Conservation (phyloP, 768 basidiomycete species). For the Sutorius australiensis region DNA sequence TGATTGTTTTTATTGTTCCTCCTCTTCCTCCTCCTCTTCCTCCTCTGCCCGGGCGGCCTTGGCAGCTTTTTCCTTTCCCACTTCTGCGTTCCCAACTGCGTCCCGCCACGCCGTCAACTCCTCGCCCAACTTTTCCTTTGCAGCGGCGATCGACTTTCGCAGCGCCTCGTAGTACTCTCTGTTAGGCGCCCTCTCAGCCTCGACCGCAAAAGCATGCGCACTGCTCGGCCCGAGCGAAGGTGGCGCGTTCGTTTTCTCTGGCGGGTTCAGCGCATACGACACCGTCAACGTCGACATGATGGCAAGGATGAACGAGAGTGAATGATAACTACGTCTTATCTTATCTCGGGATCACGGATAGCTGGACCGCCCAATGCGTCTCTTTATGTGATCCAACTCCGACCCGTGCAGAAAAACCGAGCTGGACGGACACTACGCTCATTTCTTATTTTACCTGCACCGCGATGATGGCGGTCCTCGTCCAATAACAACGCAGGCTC, state of each 20-base stretch:
- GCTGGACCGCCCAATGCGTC: not conserved
- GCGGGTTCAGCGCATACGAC: constrained; percentile 23
- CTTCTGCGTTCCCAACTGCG: constrained; percentile 61
- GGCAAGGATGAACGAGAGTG: not conserved
- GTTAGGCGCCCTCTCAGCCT: constrained; percentile 14
- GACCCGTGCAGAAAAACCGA: constrained; percentile 6
- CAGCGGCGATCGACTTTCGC: constrained; percentile 45
- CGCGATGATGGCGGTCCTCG: constrained; percentile 47
- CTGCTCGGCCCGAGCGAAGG: constrained; percentile 21
- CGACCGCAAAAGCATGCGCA: constrained; percentile 25
- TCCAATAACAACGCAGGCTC: constrained; percentile 49
- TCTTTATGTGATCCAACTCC: constrained; percentile 7
- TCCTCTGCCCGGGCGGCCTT: constrained; percentile 43
- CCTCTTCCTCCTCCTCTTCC: constrained; percentile 44
- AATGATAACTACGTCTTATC: constrained; percentile 15
- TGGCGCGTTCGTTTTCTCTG: constrained; percentile 13
- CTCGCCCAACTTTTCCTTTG: constrained; percentile 54
- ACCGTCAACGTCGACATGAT: constrained; percentile 20
- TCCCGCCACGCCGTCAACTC: constrained; percentile 76
- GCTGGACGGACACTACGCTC: not conserved
- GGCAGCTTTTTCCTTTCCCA: constrained; percentile 51
- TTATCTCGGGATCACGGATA: constrained; percentile 11
- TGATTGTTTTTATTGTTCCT: constrained; percentile 31
- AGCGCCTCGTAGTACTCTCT: constrained; percentile 49
- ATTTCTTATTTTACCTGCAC: constrained; percentile 7